A percentile compares a stretch with the other conserved stretches of the same genome.
Evolutionary conservation across 208 protist species (phyloP).

Genomic region (Leishmania gerbilli): DNA sequence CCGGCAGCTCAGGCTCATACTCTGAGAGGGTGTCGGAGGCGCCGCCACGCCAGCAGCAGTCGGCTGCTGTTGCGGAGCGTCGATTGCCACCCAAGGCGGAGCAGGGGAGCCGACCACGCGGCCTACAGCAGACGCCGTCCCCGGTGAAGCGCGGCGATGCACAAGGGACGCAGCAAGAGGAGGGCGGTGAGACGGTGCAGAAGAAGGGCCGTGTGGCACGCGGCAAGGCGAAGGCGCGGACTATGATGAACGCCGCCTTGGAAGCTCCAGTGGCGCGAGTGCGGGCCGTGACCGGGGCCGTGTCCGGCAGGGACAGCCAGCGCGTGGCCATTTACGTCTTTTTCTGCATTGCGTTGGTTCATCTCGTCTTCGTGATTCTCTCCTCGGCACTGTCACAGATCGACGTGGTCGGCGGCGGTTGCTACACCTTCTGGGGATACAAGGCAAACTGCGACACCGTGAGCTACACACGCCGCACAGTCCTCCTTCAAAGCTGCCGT

Average conservation of each 20-base stretch:
- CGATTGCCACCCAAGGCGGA: neutral
- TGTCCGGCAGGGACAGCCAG: constrained; percentile 39
- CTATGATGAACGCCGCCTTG: constrained; percentile 15
- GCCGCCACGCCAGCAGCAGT: neutral
- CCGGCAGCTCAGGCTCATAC: constrained; percentile 20
- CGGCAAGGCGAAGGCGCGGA: constrained; percentile 17
- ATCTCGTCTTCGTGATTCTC: constrained; percentile 70
- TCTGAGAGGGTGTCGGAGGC: constrained; percentile 9
- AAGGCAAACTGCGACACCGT: constrained; percentile 64
- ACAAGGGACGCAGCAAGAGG: neutral
- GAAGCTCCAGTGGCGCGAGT: constrained; percentile 14
- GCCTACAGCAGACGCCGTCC: neutral
- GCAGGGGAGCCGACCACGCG: too few relatives aligned
- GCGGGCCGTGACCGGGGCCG: constrained; percentile 8
- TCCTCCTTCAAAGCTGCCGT: constrained; percentile 37
- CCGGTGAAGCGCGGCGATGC: neutral
- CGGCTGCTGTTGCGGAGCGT: neutral
- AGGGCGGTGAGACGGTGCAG: constrained; percentile 4
- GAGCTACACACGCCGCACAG: constrained; percentile 63
- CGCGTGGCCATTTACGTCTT: constrained; percentile 50
- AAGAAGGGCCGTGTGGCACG: constrained; percentile 1
- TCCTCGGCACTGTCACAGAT: constrained; percentile 70
- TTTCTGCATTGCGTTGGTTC: constrained; percentile 37
- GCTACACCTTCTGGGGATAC: constrained; percentile 86
- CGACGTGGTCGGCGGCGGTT: constrained; percentile 59